Evolutionary conservation across 73 alveolate species (phyloP).

Genomic region (Effrenium voratum): DNA sequence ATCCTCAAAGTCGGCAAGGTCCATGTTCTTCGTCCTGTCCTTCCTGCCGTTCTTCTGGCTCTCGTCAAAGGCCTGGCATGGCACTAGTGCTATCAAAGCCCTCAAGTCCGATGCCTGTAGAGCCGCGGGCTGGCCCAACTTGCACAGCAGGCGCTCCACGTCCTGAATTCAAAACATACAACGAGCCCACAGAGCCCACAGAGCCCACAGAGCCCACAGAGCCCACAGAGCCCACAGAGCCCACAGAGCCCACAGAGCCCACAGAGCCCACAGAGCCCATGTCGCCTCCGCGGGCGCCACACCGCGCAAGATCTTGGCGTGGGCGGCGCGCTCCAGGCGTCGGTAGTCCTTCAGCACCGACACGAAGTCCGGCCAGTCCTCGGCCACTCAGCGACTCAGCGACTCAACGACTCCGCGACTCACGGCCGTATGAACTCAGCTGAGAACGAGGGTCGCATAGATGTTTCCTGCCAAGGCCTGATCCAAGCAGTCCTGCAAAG

Average conservation of each 20-base stretch:
- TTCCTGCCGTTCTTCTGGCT: background rate
- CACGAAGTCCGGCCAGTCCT: constrained; percentile 42
- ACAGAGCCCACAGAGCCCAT: background rate
- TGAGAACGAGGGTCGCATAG: constrained; percentile 6
- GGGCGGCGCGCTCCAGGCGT: background rate
- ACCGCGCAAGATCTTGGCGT: background rate
- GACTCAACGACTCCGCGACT: background rate
- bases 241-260: background rate
- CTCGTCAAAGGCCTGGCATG: background rate
- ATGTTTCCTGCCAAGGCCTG: constrained; percentile 3
- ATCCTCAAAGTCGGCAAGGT: background rate
- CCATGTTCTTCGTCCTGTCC: background rate
- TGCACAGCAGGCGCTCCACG: background rate
- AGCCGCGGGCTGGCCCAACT: background rate
- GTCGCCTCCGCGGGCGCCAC: background rate
- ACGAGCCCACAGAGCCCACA: background rate
- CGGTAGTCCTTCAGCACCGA: constrained; percentile 30
- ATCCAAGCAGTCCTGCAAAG: background rate
- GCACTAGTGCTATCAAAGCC: background rate
- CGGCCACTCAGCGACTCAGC: too few relatives aligned
- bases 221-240: too few relatives aligned
- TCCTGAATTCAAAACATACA: background rate
- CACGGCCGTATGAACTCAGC: background rate
- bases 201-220: background rate
- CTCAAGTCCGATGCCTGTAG: background rate